Base-by-base conservation (phyloP, 306 rosid species). In the Castanea sativa region DNA sequence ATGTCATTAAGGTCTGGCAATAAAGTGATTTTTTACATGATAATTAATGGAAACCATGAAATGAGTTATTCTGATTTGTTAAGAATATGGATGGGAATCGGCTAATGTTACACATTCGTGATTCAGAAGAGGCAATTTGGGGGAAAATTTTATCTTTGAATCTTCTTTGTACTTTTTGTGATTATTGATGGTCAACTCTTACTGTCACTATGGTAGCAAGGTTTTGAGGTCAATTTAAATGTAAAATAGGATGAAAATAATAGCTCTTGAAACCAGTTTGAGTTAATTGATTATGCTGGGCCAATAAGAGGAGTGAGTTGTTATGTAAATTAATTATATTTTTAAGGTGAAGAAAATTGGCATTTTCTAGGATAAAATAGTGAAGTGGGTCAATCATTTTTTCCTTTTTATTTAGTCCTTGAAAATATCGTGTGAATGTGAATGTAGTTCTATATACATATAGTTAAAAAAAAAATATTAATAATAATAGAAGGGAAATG, bases 101-200 rank as follows among this genome's bases (percentile, higher is more conserved):
- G 45, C 70, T 15, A 41, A 16, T 64, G 5, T 16, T 64, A 64
- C 41, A 1, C 45, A 30, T 64, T 59, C 0, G 19, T 6, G 20
- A 30, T 29, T 29, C 53, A 0, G 70, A 30, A 16, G 5, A 29
- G 20, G 70, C 18, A 64, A 16, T 29, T 64, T 30, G 6, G 32
- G 23, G 38, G 43, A 30, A 29, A 63, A 6, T 15, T 15, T 38
- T 20, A 69, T 69, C 2, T 20, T 69, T n/a, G 21, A 58, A 25
- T 29, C 5, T 45, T 52, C 21, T 49, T 49, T 19, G 1, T 1
- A 16, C 20, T 71, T 20, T 63, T 55, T 23, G 18, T 33, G 35
- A 29, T 63, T 72, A 65, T 52, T 79, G 49, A 56, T 60, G 68
- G 55, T 73, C 67, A 79, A 72, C 43, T 21, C 8, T 45, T 58